Percentiles rank a stretch among this genome's conserved stretches.
Conservation (phyloP, 2,329 filamentous ascomycete species). For the Pyricularia grisea region DNA sequence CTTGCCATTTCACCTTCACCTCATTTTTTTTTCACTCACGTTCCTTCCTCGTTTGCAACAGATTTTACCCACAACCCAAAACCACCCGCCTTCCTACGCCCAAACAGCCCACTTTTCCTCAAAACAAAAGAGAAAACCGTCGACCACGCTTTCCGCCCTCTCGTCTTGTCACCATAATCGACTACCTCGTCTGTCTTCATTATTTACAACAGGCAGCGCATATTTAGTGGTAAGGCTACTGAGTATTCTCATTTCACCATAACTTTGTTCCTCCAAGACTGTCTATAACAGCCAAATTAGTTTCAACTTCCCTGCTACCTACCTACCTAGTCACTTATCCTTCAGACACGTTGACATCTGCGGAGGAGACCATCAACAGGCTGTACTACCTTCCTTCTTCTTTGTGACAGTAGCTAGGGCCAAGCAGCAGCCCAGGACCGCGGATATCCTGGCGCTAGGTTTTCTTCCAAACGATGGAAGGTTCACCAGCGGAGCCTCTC, state of each 20-base stretch:
- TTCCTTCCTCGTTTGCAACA: background rate
- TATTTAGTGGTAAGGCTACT: background rate
- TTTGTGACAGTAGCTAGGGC: background rate
- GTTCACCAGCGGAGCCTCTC: background rate
- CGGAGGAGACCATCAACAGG: background rate
- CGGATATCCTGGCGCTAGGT: background rate
- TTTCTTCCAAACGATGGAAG: background rate
- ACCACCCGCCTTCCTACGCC: background rate
- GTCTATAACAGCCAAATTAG: background rate
- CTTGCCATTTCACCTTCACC: background rate
- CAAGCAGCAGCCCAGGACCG: background rate
- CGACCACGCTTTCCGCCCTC: background rate
- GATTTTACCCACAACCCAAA: background rate
- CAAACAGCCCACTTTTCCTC: background rate
- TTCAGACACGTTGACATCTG: background rate
- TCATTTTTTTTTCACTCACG: background rate
- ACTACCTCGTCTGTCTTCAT: background rate
- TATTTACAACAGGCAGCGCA: background rate
- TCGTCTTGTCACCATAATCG: background rate
- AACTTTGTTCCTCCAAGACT: background rate
- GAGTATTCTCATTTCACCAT: background rate
- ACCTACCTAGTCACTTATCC: background rate
- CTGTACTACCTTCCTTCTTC: background rate
- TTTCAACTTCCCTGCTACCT: too few species aligned
- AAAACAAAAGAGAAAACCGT: background rate